A percentile compares a stretch with the other conserved stretches of the same genome.
Evolutionary conservation across 148 eudicot species (phyloP).

Genomic region (Vaccinium myrtillus): DNA sequence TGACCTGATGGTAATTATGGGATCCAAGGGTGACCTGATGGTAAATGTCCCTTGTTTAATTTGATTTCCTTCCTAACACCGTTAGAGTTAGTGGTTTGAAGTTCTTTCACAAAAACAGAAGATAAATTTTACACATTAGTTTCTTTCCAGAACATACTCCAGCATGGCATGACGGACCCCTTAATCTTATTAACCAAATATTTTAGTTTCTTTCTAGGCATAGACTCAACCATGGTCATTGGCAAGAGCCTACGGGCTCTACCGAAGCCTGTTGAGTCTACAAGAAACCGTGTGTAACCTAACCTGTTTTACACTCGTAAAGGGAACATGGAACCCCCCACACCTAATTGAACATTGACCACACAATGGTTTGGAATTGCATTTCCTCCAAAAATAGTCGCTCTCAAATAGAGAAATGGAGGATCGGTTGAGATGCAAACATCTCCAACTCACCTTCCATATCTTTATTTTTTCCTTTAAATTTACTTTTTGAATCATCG

Average conservation of each 20-base stretch:
- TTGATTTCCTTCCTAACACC: background rate
- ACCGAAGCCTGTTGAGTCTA: background rate
- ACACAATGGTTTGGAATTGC: background rate
- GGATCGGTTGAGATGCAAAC: no score
- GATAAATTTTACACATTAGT: background rate
- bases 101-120: background rate
- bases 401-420: no score
- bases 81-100: background rate
- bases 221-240: background rate
- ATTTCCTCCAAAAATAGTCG: no score
- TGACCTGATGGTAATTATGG: no score
- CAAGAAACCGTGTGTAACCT: background rate
- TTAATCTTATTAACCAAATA: no score
- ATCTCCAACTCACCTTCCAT: no score
- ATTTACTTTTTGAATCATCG: no score
- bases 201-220: no score
- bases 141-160: no score
- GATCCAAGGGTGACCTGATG: no score
- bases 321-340: background rate
- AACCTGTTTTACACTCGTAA: background rate
- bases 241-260: background rate
- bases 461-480: no score
- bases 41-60: background rate
- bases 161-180: no score
- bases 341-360: background rate